Base-by-base conservation (phyloP, 345 rosid genomes). In the Lumnitzera littorea region DNA sequence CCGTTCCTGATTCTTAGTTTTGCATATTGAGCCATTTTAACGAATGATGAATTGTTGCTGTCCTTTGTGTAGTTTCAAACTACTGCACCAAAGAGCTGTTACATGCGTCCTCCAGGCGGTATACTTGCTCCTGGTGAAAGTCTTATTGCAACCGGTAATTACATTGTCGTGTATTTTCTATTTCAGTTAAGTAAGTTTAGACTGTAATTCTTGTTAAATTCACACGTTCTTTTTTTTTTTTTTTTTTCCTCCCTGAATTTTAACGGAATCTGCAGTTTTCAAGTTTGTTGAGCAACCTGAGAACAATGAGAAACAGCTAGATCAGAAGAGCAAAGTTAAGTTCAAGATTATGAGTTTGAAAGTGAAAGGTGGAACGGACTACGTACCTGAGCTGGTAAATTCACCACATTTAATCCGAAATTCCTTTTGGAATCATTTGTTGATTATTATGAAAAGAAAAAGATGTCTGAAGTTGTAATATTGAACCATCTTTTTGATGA, bases 91-190 rank as follows among this genome's bases (percentile, higher is more conserved):
- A 94, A 94, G 68, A 94, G 99, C 64, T 94, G 99, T 72, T 94
- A 77, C 73, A 94, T 94, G 99, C 87, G 97, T 48, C 99, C 99
- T 24, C 99, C 99, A 2, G 99, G 99, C 41, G 95, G 94, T 46
- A 81, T 83, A 59, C 86, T 94, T 70, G 86, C 95, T 62, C 99
- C 99, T 7, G 95, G 97, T 46, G 96, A 90, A 72, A 88, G 80
- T 73, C 70, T 82, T 47, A 78, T 90, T 15, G 97, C 99, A 0
- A 94, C 89, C 60, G 99, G 99, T 94, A 77, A 76, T 31, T 2
- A 2, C 2, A 24, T 14, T 24, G 8, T 51, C 12, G 55, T 29
- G 15, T 11, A 15, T 61, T 60, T 20, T 50, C 46, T 49, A 25
- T 25, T 11, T 50, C 5, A 11, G 51, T 29, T 16, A 15, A 4